Evolutionary conservation across 2,329 filamentous ascomycete species (phyloP), one percentile per base, ranked within the genome.

Genomic region (Chrysosporium keratinophilum): DNA sequence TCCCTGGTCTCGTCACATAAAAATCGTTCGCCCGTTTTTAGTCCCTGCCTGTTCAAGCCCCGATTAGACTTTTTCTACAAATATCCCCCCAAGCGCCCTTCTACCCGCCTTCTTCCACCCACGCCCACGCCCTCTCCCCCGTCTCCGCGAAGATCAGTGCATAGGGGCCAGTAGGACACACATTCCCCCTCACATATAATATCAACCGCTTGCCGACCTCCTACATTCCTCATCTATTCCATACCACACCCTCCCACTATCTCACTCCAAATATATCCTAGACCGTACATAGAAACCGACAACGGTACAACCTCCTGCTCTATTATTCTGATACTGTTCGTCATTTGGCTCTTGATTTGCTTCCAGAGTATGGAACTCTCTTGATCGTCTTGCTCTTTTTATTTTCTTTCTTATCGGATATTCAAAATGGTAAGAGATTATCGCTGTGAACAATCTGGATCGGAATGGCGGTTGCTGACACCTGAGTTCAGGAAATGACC

Each of bases 381-480:
- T 28, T 52, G 50, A 54, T 15, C 12, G 35, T 10, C 34, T 43
- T 35, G 14, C 52, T 19, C 20, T 20, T 41, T 33, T 20, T 12
- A 17, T 23, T 39, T 49, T 43, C 15, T 39, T 44, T 54, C 44
- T 19, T 37, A 34, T 35, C n/a, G 15, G 17, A 19, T 15, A 19
- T 19, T 52, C 45, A 52, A 44, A 35, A 55, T 55, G 47, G 52
- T 57, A 57, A 15, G 55, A 35, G 19, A 19, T 4, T 35, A 12
- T 7, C 23, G 7, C 19, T 12, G 35, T 3, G 35, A 15, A 17
- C 15, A 20, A 34, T 33, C 42, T 40, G 41, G 28, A 19, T 46
- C 10, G 34, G 6, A 44, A 44, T 34, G 12, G 5, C 39, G 20
- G 15, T 52, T 44, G n/a, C 46, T 54, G 49, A 47, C 46, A 40